Evolutionary conservation across 2,329 filamentous ascomycete genomes (phyloP), one percentile per base, ranked within the genome.

Genomic region (Phyllosticta citriasiana): DNA sequence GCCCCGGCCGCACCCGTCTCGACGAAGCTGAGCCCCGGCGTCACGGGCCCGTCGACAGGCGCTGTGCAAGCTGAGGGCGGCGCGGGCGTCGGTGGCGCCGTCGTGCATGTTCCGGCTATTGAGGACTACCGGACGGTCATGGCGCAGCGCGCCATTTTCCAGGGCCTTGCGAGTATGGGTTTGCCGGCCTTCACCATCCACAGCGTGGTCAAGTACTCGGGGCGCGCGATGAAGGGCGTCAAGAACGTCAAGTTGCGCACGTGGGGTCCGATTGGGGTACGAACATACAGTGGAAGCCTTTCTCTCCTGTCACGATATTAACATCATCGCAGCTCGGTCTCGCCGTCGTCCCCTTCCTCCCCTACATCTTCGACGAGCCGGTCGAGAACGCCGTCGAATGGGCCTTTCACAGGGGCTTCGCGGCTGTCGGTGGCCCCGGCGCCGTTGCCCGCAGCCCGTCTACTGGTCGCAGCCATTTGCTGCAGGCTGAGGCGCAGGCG

Each of bases 111-210:
- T 89, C 77, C 89, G 4, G 86, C 91, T 5, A 82, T 96, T 35
- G 91, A 99, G 68, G 93, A 99, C 72, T 99, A 89, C 70, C 80
- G 91, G 53, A 87, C 89, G 14, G 90, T 99, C 5, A 95, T 97
- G 88, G 87, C 86, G 25, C 90, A 99, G 77, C 80, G 94, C 65
- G 92, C 85, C 1, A 82, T 97, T 24, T 99, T 99, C 76, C 94
- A 99, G 77, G 85, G 85, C 65, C 64, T 99, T 55, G 94, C 94
- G 0, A 90, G 86, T 69, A 99, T 99, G 94, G 94, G 90, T 1
- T 75, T 97, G 66, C 94, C 93, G 0, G 93, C 92, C 0, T 90
- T 97, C 64, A 96, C 91, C 0, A 96, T 97, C 62, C 93, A 97
- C 74, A 91, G 87, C 64, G 88, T 97, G 5, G 94, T 99, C 57